A percentile compares a stretch with the other conserved stretches of the same genome.
These are phyloP conservation scores for Exophiala lecanii-corni DNA, from an alignment of 2,329 filamentous ascomycete genomes.

Conservation along the genomic window DNA sequence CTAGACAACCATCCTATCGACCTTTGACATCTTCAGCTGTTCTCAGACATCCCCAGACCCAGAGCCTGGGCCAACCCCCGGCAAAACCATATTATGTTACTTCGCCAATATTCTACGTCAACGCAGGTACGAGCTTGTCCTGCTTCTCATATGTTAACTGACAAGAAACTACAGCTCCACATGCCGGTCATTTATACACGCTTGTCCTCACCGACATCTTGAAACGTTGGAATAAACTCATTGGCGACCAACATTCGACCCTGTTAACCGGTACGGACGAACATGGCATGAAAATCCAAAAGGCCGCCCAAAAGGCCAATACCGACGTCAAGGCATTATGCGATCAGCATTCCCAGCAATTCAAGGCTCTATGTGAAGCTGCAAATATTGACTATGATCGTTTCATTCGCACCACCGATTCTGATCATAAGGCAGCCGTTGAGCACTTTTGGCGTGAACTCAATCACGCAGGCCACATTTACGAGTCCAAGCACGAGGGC, in stretches of 20 bases:
- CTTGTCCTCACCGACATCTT: slow-evolving; percentile 87
- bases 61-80: background rate
- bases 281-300: slow-evolving; percentile 96
- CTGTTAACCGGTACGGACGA: slow-evolving; percentile 93
- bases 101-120: slow-evolving; percentile 98
- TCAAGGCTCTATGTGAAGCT: slow-evolving; percentile 59
- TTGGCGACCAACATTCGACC: slow-evolving; percentile 61
- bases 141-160: slow-evolving; percentile 2
- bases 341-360: slow-evolving; percentile 67
- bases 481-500: slow-evolving; percentile 79
- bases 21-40: background rate
- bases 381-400: slow-evolving; percentile 71
- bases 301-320: slow-evolving; percentile 67
- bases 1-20: background rate
- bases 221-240: slow-evolving; percentile 83
- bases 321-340: slow-evolving; percentile 79
- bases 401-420: slow-evolving; percentile 89
- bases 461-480: slow-evolving; percentile 70
- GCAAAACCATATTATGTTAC: slow-evolving; percentile 89
- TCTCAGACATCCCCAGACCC: too few relatives aligned
- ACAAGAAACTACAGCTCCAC: slow-evolving; percentile 64
- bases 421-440: slow-evolving; percentile 75
- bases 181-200: slow-evolving; percentile 90
- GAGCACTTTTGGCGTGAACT: slow-evolving; percentile 84
- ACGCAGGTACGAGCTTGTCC: slow-evolving; percentile 61